Base-by-base conservation (phyloP, 768 basidiomycete species). In the Porphyrellus cyaneotinctus region DNA sequence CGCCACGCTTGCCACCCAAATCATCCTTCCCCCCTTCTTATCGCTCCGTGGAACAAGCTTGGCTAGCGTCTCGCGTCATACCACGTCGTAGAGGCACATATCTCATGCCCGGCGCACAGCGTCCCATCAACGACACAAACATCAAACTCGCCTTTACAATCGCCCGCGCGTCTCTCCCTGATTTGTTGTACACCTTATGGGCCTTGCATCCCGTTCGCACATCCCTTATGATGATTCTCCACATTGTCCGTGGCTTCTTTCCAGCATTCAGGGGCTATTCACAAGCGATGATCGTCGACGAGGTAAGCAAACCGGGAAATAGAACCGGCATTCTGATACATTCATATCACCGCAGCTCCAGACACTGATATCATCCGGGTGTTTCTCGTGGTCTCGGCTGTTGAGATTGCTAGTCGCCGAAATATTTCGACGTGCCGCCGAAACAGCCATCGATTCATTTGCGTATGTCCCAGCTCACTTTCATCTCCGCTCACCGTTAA, bases 221-320 rank as follows among this genome's bases (percentile, higher is more conserved):
- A 20, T 73, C 79, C n/a, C 72, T 87, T 49, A 84, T 91, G 82
- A 71, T 91, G 67, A 51, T 77, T 53, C 71, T 90, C 58, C 87
- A 89, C 67, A 70, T 91, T 47, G 60, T 84, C 52, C 80, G 87
- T 59, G 90, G 88, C 56, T 71, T 86, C 53, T 83, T 91, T 64
- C 89, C 89, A 32, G 90, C 88, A 11, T 86, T 87, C 69, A 81
- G 87, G 70, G 85, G 87, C 56, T 91, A 89, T 74, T 90, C 90
- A 10, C 90, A 91, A 77, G 88, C 88, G 49, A 71, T 88, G 68
- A 87, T 91, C 59, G 83, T 91, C 58, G 85, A 92, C 70, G 88
- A 92, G 80, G 89, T 86, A 48, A 31, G 83, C 68, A 35, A 51
- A 22, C 45, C 51, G 36, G 46, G 48, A 55, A 56, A 55, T 58